These are phyloP conservation scores for Mycena galericulata DNA, from an alignment of 768 basidiomycete species.

Conservation along the genomic window DNA sequence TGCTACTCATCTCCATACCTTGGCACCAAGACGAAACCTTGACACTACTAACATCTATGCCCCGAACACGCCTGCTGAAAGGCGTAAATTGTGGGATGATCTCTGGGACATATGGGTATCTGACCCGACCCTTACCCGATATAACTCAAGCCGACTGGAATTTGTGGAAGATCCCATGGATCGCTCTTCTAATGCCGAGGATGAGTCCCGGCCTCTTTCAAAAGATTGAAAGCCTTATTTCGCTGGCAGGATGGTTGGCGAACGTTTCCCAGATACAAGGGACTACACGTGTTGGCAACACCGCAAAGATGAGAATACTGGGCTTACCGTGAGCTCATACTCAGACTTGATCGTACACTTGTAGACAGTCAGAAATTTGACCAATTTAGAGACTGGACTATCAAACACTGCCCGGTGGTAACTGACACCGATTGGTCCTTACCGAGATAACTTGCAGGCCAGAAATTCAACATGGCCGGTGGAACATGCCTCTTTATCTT, in stretches of 20 bases:
- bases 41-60: not conserved
- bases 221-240: not conserved
- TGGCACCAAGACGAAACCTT: not conserved
- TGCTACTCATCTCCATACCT: not conserved
- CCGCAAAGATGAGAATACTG: not conserved
- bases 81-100: not conserved
- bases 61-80: not conserved
- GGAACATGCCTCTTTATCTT: not conserved
- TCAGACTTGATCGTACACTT: conserved; percentile 17
- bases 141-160: conserved; percentile 43
- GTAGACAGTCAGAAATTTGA: not conserved
- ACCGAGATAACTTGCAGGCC: not conserved
- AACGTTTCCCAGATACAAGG: not conserved
- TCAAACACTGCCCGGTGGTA: too few species aligned
- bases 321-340: not conserved
- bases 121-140: conserved; percentile 1
- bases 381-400: not conserved
- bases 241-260: conserved; percentile 24
- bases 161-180: conserved; percentile 38
- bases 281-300: conserved; percentile 9
- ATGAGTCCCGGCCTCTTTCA: not conserved
- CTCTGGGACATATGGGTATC: not conserved
- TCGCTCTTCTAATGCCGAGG: conserved; percentile 10
- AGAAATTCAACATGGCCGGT: not conserved
- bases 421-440: too few species aligned